Conservation (phyloP, 2,329 filamentous ascomycete species). For the Akanthomyces lecanii region DNA sequence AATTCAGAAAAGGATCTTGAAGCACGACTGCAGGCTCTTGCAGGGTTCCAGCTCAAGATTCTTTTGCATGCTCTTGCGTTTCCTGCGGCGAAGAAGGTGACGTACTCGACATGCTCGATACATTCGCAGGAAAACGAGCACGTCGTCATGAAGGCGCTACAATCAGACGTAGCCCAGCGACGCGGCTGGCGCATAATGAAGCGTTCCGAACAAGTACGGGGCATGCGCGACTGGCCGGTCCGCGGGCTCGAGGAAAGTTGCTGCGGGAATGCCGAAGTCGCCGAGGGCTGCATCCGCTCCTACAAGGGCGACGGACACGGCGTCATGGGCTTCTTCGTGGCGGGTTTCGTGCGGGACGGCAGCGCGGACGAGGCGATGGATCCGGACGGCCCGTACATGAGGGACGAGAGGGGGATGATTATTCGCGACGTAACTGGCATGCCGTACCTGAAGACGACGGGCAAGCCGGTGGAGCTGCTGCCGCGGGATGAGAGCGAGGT, state of each 20-base stretch:
- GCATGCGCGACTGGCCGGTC: conserved; percentile 71
- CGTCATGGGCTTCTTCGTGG: conserved; percentile 94
- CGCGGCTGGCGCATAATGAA: conserved; percentile 74
- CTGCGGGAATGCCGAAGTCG: conserved; percentile 48
- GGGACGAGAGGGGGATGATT: conserved; percentile 52
- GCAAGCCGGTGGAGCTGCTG: conserved; percentile 26
- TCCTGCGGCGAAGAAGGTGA: conserved; percentile 67
- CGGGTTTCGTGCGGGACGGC: conserved; percentile 61
- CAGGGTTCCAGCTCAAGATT: conserved; percentile 76
- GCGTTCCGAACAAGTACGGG: conserved; percentile 68
- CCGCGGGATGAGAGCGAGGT: conserved; percentile 32
- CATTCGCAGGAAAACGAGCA: conserved; percentile 84
- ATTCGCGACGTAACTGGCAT: conserved; percentile 38
- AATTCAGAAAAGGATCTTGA: conserved; percentile 53
- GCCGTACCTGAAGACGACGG: conserved; percentile 35
- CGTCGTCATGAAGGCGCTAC: conserved; percentile 70
- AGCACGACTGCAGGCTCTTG: conserved; percentile 66
- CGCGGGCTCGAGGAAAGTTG: conserved; percentile 52
- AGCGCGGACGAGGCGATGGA: conserved; percentile 19
- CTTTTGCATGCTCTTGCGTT: conserved; percentile 83
- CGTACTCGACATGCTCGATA: conserved; percentile 91
- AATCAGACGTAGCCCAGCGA: conserved; percentile 59
- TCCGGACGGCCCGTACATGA: conserved; percentile 46
- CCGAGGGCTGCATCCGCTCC: conserved; percentile 75
- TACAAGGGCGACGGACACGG: conserved; percentile 76